Conservation (phyloP, 768 basidiomycete genomes). For the Guyanaporus albipodus region DNA sequence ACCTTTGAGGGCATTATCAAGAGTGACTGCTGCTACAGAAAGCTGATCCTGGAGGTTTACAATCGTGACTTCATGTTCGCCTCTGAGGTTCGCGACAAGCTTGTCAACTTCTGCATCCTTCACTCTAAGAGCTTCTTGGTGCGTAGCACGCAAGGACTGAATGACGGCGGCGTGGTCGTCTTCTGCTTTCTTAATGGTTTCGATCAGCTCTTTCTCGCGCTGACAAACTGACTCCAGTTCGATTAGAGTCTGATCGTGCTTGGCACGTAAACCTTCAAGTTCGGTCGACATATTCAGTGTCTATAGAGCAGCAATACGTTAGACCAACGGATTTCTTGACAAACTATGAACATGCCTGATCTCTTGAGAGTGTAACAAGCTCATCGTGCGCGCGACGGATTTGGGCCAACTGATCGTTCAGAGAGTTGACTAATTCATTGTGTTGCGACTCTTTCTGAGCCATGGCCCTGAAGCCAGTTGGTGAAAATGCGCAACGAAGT, state of each 20-base stretch:
- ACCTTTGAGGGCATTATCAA: slow-evolving; percentile 49
- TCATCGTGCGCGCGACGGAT: slow-evolving; percentile 80
- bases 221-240: slow-evolving; percentile 53
- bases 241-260: slow-evolving; percentile 50
- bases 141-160: slow-evolving; percentile 42
- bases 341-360: slow-evolving; percentile 57
- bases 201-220: slow-evolving; percentile 53
- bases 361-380: slow-evolving; percentile 71
- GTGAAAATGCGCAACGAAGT: slow-evolving; percentile 7
- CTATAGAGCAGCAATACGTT: slow-evolving; percentile 33
- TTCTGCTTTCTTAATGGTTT: slow-evolving; percentile 47
- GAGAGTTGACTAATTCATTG: slow-evolving; percentile 68
- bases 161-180: slow-evolving; percentile 47
- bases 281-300: slow-evolving; percentile 85
- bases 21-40: slow-evolving; percentile 36
- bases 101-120: slow-evolving; percentile 42
- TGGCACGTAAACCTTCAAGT: slow-evolving; percentile 66
- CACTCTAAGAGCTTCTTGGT: slow-evolving; percentile 40
- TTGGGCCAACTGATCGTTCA: slow-evolving; percentile 63
- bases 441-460: slow-evolving; percentile 94
- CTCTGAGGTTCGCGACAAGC: slow-evolving; percentile 44
- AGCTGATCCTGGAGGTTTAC: slow-evolving; percentile 43
- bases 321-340: background rate
- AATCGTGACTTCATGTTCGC: slow-evolving; percentile 43
- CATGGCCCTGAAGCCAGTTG: slow-evolving; percentile 67